These are phyloP conservation scores for Euryodendron excelsum DNA, from an alignment of 148 eudicot genomes.

Conservation along the genomic window DNA sequence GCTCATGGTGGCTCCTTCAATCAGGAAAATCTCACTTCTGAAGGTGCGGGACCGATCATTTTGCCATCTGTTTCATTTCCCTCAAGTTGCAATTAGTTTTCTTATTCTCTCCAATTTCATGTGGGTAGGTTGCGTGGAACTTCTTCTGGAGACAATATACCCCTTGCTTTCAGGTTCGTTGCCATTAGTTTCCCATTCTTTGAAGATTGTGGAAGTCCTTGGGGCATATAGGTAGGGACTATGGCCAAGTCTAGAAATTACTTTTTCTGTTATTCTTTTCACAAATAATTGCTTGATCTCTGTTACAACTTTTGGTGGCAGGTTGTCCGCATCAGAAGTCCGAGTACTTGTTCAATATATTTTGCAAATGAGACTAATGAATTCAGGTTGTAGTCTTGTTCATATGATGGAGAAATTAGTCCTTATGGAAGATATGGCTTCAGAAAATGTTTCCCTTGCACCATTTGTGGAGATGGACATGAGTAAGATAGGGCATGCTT, in stretches of 20 bases:
- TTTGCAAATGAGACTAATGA: constrained; percentile 71
- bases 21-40: constrained; percentile 94
- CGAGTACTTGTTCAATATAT: constrained; percentile 75
- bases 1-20: constrained; percentile 87
- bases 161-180: constrained; percentile 85
- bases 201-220: constrained; percentile 84
- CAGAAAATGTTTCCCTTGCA: constrained; percentile 74
- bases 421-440: constrained; percentile 71
- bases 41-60: constrained; percentile 49
- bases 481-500: constrained; percentile 93
- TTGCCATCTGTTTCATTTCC: constrained; percentile 12
- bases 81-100: neutral
- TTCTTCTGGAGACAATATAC: constrained; percentile 82
- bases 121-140: constrained; percentile 86
- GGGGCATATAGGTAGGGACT: constrained; percentile 83
- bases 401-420: constrained; percentile 91
- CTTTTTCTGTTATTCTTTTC: neutral
- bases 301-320: constrained; percentile 29
- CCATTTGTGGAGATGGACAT: constrained; percentile 96
- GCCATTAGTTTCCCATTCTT: constrained; percentile 69
- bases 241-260: neutral
- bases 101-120: constrained; percentile 19
- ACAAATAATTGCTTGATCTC: constrained; percentile 8
- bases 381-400: constrained; percentile 68
- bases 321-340: constrained; percentile 86